Evolutionary conservation across 768 basidiomycete genomes (phyloP).

Genomic region (Cubamyces lactineus): DNA sequence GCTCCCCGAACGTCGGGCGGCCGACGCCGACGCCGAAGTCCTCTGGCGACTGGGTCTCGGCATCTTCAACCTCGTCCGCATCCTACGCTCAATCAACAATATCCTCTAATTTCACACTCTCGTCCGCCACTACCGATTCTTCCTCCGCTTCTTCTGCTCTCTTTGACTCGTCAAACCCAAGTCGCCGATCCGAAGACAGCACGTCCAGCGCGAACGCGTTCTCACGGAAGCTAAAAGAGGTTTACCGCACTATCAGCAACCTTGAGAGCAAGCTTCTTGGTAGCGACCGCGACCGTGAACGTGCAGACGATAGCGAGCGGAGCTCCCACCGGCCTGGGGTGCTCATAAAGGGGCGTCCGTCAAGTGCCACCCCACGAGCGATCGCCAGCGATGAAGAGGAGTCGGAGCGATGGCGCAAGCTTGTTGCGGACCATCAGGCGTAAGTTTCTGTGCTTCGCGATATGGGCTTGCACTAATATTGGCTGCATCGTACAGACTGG

Average conservation of each 20-base stretch:
- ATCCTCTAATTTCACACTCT: conserved; percentile 73
- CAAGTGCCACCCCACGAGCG: conserved; percentile 34
- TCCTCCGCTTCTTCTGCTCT: conserved; percentile 74
- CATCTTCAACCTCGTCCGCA: conserved; percentile 69
- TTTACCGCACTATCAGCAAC: conserved; percentile 81
- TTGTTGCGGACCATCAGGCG: conserved; percentile 84
- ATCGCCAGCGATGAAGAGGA: conserved; percentile 55
- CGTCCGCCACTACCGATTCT: conserved; percentile 71
- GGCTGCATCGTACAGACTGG: conserved; percentile 57
- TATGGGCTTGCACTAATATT: conserved; percentile 5
- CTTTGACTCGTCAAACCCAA: conserved; percentile 59
- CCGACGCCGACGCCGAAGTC: conserved; percentile 59
- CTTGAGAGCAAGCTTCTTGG: conserved; percentile 71
- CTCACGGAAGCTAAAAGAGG: conserved; percentile 72
- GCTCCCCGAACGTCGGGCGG: conserved; percentile 33
- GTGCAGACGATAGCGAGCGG: conserved; percentile 31
- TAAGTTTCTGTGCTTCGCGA: conserved; percentile 42
- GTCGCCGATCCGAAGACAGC: conserved; percentile 46
- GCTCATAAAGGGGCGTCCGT: conserved; percentile 39
- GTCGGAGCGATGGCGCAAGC: conserved; percentile 74
- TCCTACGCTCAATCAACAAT: conserved; percentile 65
- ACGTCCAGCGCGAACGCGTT: conserved; percentile 62
- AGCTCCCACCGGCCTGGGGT: conserved; percentile 47
- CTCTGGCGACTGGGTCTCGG: conserved; percentile 72
- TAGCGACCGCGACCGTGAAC: conserved; percentile 47